Conservation (phyloP, 495 filamentous ascomycete genomes). For the Cercophora sp. region DNA sequence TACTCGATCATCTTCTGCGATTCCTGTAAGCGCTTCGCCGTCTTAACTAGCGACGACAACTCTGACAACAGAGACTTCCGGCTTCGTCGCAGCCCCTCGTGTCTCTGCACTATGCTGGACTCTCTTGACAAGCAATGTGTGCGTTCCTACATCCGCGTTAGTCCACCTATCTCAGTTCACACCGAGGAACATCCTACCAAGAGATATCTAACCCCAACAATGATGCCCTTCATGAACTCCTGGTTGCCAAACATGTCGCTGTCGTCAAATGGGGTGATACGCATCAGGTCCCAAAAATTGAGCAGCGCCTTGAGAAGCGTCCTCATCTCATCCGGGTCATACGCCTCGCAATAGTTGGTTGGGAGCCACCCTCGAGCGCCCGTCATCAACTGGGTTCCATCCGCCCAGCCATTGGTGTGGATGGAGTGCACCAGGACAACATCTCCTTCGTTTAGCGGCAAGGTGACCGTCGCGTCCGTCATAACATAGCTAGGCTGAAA, state of each 20-base stretch:
- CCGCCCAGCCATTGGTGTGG: constrained; percentile 98
- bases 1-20: constrained; percentile 43
- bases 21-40: constrained; percentile 76
- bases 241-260: constrained; percentile 75
- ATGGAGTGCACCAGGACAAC: constrained; percentile 94
- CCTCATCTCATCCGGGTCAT: constrained; percentile 80
- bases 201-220: constrained; percentile 86
- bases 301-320: constrained; percentile 81
- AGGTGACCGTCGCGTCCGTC: constrained; percentile 73
- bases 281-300: constrained; percentile 87
- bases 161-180: neutral
- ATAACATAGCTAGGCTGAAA: constrained; percentile 73
- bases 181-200: constrained; percentile 57
- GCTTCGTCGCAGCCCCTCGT: constrained; percentile 71
- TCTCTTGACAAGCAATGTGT: constrained; percentile 85
- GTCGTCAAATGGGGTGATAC: constrained; percentile 60
- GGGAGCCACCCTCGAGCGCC: constrained; percentile 94
- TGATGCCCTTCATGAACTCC: constrained; percentile 85
- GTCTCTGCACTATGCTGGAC: constrained; percentile 63
- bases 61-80: constrained; percentile 86
- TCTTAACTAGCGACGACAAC: constrained; percentile 82
- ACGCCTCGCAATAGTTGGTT: constrained; percentile 96
- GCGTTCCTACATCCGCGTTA: constrained; percentile 59
- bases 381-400: constrained; percentile 87
- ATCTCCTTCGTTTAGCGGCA: constrained; percentile 85